phyloP scores from a whole-genome alignment of 176 grass and related monocot species.

The Urochloa ruziziensis region DNA sequence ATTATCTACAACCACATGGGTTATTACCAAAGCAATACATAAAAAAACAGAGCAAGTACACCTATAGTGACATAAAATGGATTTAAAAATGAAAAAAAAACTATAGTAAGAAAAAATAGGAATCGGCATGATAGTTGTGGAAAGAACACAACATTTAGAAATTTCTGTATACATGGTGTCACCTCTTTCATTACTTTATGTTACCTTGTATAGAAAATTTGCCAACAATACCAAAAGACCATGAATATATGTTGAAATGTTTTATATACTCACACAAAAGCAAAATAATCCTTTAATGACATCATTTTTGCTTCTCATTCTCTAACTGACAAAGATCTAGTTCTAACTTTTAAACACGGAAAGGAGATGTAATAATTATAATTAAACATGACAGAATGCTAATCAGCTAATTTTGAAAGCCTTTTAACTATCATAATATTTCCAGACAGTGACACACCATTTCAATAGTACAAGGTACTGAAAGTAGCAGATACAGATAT shows the following conservation, averaged over 20 bases:
- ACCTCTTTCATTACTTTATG: background rate
- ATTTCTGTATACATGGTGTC: background rate
- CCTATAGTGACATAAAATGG: background rate
- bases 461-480: background rate
- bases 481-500: background rate
- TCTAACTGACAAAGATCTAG: background rate
- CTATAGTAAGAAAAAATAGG: background rate
- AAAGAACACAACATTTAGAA: background rate
- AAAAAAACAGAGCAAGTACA: background rate
- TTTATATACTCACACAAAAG: background rate
- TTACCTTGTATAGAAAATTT: background rate
- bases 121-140: background rate
- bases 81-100: background rate
- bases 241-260: background rate
- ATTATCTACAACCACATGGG: background rate
- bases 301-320: background rate
- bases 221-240: background rate
- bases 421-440: conserved; percentile 1
- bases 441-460: background rate
- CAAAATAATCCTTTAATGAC: too few species aligned
- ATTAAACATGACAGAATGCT: background rate
- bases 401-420: background rate
- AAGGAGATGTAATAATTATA: background rate
- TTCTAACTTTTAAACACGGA: background rate
- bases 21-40: conserved; percentile 1